phyloP scores from a whole-genome alignment of 2,329 filamentous ascomycete species.

The Diaporthe ampelina region DNA sequence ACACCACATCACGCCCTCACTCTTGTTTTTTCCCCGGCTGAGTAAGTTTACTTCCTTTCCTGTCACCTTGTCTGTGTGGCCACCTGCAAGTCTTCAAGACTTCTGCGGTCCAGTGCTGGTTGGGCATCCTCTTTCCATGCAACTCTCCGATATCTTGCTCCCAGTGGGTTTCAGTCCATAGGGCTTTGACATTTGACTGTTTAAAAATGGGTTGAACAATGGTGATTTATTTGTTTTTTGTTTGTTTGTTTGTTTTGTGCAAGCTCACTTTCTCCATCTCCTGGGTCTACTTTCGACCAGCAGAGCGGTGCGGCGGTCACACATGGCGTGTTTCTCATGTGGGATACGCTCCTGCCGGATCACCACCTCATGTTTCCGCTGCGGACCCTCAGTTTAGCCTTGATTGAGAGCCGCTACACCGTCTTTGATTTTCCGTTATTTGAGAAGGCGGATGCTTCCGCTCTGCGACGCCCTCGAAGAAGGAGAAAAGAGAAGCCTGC shows the following conservation, averaged over 20 bases:
- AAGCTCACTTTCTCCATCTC: background rate
- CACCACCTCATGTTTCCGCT: background rate
- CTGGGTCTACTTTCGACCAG: background rate
- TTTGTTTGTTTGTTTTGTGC: background rate
- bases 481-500: background rate
- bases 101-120: background rate
- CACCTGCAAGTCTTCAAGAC: background rate
- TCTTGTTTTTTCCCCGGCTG: background rate
- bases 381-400: background rate
- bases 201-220: background rate
- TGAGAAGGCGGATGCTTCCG: slow-evolving; percentile 6
- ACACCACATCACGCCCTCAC: background rate
- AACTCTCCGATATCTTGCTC: background rate
- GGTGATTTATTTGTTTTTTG: background rate
- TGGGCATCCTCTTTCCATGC: too few species aligned
- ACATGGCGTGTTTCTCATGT: slow-evolving; percentile 21
- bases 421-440: background rate
- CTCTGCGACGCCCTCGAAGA: slow-evolving; percentile 3
- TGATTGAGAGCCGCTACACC: slow-evolving; percentile 10
- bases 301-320: background rate
- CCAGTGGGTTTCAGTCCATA: background rate
- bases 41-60: slow-evolving; percentile 26
- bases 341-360: background rate
- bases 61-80: background rate
- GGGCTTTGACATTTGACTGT: background rate